Conservation (phyloP, 2,329 filamentous ascomycete species). For the Samsoniella hepiali region DNA sequence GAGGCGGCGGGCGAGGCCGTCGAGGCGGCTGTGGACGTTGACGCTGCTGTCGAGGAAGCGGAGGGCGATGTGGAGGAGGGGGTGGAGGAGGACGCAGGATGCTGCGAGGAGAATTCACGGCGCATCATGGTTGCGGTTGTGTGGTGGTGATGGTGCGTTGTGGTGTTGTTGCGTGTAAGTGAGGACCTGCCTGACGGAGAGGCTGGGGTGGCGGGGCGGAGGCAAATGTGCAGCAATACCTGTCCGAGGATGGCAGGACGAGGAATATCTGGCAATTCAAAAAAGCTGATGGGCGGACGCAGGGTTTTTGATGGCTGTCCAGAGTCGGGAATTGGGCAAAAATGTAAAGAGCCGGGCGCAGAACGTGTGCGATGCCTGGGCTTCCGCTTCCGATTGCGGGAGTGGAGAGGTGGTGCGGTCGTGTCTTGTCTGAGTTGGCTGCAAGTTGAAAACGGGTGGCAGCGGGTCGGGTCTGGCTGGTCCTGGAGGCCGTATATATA, state of each 20-base stretch:
- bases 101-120: conserved; percentile 18
- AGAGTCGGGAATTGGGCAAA: not conserved
- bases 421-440: not conserved
- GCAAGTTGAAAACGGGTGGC: conserved; percentile 17
- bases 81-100: conserved; percentile 9
- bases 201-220: not conserved
- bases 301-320: not conserved
- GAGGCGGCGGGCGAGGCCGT: conserved; percentile 35
- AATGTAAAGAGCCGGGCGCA: not conserved
- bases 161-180: conserved; percentile 9
- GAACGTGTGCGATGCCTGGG: not conserved
- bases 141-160: too few relatives aligned
- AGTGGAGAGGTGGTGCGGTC: not conserved
- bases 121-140: conserved; percentile 15
- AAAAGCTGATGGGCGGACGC: not conserved
- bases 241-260: not conserved
- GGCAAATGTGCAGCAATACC: not conserved
- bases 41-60: conserved; percentile 21
- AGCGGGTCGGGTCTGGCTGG: not conserved
- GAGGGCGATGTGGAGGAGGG: conserved; percentile 23
- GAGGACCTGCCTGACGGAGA: conserved; percentile 1
- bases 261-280: not conserved
- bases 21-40: conserved; percentile 23
- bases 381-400: conserved; percentile 18
- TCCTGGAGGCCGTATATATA: not conserved